These are phyloP conservation scores for Chrysanthemum seticuspe DNA, from an alignment of 129 eudicot genomes.

Conservation along the genomic window DNA sequence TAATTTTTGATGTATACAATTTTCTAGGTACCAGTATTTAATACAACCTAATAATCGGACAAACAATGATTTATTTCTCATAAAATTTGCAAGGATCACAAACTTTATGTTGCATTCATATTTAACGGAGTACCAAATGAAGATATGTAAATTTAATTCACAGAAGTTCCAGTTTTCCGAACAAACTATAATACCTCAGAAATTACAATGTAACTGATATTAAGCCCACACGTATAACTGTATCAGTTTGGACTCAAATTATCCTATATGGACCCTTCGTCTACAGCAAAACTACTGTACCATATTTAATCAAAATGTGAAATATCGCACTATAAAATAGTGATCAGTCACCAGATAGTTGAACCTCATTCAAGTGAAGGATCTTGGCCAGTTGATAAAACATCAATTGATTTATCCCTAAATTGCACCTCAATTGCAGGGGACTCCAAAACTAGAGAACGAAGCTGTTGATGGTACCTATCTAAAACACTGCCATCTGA, in stretches of 20 bases:
- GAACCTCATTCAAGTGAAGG: conserved; percentile 16
- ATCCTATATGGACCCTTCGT: background rate
- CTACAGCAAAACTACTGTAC: background rate
- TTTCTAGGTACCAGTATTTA: background rate
- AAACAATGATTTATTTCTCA: background rate
- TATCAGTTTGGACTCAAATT: conserved; percentile 14
- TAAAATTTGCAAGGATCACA: background rate
- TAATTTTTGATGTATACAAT: background rate
- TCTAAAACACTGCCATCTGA: conserved; percentile 35
- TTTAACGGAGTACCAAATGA: background rate
- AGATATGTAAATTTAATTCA: background rate
- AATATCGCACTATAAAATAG: no score
- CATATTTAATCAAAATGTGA: background rate
- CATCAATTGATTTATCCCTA: conserved; percentile 4
- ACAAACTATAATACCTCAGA: background rate
- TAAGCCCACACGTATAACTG: background rate
- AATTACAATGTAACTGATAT: background rate
- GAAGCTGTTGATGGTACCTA: conserved; percentile 37
- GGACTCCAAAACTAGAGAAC: conserved; percentile 46
- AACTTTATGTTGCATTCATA: background rate
- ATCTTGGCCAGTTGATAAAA: conserved; percentile 2
- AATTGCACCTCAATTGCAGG: conserved; percentile 45
- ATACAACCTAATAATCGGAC: background rate
- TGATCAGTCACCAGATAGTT: background rate
- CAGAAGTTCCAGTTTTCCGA: background rate